A percentile compares a stretch with the other conserved stretches of the same genome.
phyloP scores from a whole-genome alignment of 345 rosid species.

The Rubroshorea leprosula region DNA sequence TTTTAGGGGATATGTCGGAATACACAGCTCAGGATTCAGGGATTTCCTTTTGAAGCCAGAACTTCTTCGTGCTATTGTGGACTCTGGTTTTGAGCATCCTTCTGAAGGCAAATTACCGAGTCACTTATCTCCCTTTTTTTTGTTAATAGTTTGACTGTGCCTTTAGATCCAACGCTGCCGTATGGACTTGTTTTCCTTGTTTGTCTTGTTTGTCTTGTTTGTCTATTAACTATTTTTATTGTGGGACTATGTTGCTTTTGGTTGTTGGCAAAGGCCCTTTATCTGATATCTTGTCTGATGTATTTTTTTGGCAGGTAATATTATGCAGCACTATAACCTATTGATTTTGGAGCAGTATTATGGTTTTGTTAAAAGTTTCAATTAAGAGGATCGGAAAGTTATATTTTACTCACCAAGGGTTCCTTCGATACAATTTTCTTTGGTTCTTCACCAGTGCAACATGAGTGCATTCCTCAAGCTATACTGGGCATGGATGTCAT shows the following conservation, averaged over 20 bases:
- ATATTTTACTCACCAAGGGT: slow-evolving; percentile 72
- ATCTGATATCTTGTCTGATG: background rate
- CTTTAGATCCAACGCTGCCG: too few species aligned
- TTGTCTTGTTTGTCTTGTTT: too few species aligned
- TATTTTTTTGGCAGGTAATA: slow-evolving; percentile 51
- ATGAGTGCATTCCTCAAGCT: slow-evolving; percentile 99
- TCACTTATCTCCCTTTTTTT: background rate
- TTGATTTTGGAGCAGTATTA: slow-evolving; percentile 59
- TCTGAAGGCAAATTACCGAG: slow-evolving; percentile 68
- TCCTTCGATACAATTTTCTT: slow-evolving; percentile 71
- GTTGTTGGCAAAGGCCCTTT: too few species aligned
- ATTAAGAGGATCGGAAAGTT: slow-evolving; percentile 58
- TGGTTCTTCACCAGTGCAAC: slow-evolving; percentile 98
- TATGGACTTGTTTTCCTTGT: too few species aligned
- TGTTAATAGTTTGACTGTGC: too few species aligned
- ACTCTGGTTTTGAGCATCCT: slow-evolving; percentile 99
- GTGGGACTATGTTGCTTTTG: too few species aligned
- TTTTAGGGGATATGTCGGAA: slow-evolving; percentile 88
- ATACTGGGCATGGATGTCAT: slow-evolving; percentile 97
- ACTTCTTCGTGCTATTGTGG: slow-evolving; percentile 95
- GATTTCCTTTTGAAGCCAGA: slow-evolving; percentile 99
- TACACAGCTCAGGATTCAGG: slow-evolving; percentile 99
- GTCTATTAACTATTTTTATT: too few species aligned
- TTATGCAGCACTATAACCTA: too few species aligned
- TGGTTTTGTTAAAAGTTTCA: slow-evolving; percentile 58